Conservation (phyloP, 306 rosid genomes). For the Argentina anserina region DNA sequence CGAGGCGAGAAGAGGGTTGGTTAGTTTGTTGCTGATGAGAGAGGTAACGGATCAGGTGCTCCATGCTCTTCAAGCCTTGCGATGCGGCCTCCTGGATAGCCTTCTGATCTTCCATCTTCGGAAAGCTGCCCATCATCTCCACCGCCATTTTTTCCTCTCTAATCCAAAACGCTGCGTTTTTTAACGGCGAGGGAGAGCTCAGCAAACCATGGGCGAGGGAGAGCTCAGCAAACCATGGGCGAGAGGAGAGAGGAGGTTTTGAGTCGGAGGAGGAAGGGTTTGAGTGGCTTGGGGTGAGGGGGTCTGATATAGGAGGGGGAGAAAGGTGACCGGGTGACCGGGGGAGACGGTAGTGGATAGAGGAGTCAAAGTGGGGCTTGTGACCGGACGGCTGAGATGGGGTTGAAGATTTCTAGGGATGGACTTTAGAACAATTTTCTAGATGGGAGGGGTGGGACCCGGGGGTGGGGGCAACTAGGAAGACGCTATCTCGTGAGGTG, state of each 20-base stretch:
- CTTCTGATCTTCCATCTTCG: slow-evolving; percentile 64
- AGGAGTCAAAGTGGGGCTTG: slow-evolving; percentile 34
- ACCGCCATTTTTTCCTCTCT: slow-evolving; percentile 43
- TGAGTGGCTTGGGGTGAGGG: neutral
- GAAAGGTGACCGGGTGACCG: neutral
- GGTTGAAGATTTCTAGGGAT: slow-evolving; percentile 33
- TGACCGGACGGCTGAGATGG: slow-evolving; percentile 40
- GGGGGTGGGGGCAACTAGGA: neutral
- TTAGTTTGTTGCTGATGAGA: slow-evolving; percentile 35
- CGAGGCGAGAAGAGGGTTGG: slow-evolving; percentile 27
- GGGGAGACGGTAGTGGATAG: neutral
- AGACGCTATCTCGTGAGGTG: neutral
- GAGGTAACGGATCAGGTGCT: slow-evolving; percentile 52
- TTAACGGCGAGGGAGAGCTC: neutral
- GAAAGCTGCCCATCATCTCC: slow-evolving; percentile 55
- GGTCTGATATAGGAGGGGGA: neutral
- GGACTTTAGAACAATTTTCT: neutral
- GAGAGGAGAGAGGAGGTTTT: neutral
- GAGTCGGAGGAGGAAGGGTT: neutral
- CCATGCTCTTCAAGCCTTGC: slow-evolving; percentile 74
- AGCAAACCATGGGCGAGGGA: neutral
- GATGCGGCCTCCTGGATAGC: slow-evolving; percentile 78
- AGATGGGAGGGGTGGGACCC: slow-evolving; percentile 8
- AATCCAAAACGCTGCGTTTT: neutral
- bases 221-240: neutral